Base-by-base conservation (phyloP, 2,329 filamentous ascomycete genomes). In the Xylariaceae sp. region DNA sequence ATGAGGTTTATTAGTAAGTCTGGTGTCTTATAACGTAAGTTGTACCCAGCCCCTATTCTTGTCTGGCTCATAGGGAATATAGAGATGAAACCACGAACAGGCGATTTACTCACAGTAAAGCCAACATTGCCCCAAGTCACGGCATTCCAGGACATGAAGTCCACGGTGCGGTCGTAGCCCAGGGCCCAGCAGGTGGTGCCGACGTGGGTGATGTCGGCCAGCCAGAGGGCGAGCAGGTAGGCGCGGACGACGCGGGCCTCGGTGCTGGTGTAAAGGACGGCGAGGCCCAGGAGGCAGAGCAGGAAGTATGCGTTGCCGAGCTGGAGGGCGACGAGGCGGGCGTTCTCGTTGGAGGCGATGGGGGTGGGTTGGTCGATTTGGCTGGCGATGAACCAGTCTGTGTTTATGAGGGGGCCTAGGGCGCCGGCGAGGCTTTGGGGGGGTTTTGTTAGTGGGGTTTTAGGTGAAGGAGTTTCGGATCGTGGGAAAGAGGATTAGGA, bases 51-150 rank as follows among this genome's bases (percentile, higher is more conserved):
- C n/a, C n/a, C n/a, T n/a, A n/a, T n/a, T n/a, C n/a, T n/a, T n/a
- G n/a, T n/a, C n/a, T n/a, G n/a, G n/a, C n/a, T n/a, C n/a, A n/a
- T n/a, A n/a, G n/a, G n/a, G n/a, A n/a, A n/a, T n/a, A n/a, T n/a
- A n/a, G n/a, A n/a, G n/a, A n/a, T n/a, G n/a, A n/a, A n/a, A n/a
- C n/a, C n/a, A n/a, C 11, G 29, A 33, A 22, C 16, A 38, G 32
- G 18, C 12, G 13, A 28, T 22, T 4, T 17, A 61, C 74, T 64
- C 53, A 81, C 75, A 19, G 84, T 87, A 37, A 74, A 71, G 7
- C 74, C 81, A 47, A 89, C 71, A 54, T 89, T 89, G 3, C 85
- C 85, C 78, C 80, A 86, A n/a, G 81, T 76, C 68, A 84, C 75
- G 26, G 74, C 66, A 59, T 87, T 88, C 85, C 85, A 89, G 17